Evolutionary conservation across 352 stramenopile species (phyloP).

Genomic region (Pythium coloratum): DNA sequence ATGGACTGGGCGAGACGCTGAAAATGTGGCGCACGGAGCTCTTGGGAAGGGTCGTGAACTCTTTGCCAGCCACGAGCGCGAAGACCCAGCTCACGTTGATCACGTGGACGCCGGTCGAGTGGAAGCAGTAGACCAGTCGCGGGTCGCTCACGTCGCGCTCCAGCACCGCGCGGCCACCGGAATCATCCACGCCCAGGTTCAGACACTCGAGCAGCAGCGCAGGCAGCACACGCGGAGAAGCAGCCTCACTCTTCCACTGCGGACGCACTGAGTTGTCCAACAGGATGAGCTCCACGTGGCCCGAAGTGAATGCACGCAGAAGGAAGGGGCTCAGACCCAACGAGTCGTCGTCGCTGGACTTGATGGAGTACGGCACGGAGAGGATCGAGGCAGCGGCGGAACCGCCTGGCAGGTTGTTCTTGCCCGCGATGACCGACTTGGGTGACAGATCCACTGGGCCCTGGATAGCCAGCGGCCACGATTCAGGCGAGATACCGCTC

Average conservation of each 20-base stretch:
- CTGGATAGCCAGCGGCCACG: slow-evolving; percentile 74
- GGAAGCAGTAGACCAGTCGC: slow-evolving; percentile 67
- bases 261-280: slow-evolving; percentile 61
- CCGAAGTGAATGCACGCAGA: slow-evolving; percentile 66
- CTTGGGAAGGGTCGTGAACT: slow-evolving; percentile 59
- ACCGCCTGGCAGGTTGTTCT: slow-evolving; percentile 42
- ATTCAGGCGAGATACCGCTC: slow-evolving; percentile 71
- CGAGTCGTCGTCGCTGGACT: slow-evolving; percentile 34
- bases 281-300: slow-evolving; percentile 74
- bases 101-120: slow-evolving; percentile 78
- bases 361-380: slow-evolving; percentile 44
- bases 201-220: slow-evolving; percentile 73
- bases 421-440: slow-evolving; percentile 58
- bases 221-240: slow-evolving; percentile 29
- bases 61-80: slow-evolving; percentile 52
- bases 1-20: slow-evolving; percentile 52
- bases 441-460: slow-evolving; percentile 59
- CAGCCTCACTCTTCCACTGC: slow-evolving; percentile 51
- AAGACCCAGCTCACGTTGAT: slow-evolving; percentile 78
- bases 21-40: slow-evolving; percentile 79
- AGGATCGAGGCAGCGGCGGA: slow-evolving; percentile 54
- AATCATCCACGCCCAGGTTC: slow-evolving; percentile 71
- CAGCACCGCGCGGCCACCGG: slow-evolving; percentile 58
- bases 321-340: slow-evolving; percentile 51
- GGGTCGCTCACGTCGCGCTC: slow-evolving; percentile 50